Conservation (phyloP, 164 flowering plant species). For the grape (Vitis vinifera) region ASM3070453v1 NC_081807.1:17118001-17118500, state of each 20-base stretch:
- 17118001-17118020: too few species aligned
- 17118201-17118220: slow-evolving; percentile 8
- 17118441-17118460: slow-evolving; percentile 9
- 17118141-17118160: too few species aligned
- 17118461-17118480: neutral
- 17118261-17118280: slow-evolving; percentile 8
- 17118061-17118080: too few species aligned
- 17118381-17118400: neutral
- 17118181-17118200: neutral
- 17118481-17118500: slow-evolving; percentile 10
- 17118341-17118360: neutral
- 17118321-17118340: slow-evolving; percentile 7
- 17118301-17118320: slow-evolving; percentile 10
- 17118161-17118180: too few species aligned
- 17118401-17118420: slow-evolving; percentile 7
- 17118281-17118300: slow-evolving; percentile 4
- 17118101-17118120: too few species aligned
- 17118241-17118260: slow-evolving; percentile 12
- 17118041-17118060: too few species aligned
- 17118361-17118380: neutral
- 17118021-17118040: too few species aligned
- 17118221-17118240: neutral
- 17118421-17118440: slow-evolving; percentile 6
- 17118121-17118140: too few species aligned
- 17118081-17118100: too few species aligned